phyloP scores from a whole-genome alignment of 441 rosid species.

The Biscutella auriculata region DNA sequence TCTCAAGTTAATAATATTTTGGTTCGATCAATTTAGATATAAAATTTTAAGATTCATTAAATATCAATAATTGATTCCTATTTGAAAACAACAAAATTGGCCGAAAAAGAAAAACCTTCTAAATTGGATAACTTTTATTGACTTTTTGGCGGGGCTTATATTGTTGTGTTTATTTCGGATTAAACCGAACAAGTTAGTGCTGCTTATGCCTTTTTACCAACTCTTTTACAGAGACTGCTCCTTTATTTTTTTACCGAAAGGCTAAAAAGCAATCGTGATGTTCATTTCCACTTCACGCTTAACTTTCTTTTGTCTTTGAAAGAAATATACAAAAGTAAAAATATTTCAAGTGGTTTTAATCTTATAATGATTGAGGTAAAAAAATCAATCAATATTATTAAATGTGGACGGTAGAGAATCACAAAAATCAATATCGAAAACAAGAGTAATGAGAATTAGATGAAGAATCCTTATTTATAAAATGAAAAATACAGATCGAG shows the following conservation, averaged over 20 bases:
- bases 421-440: too few species aligned
- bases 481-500: neutral
- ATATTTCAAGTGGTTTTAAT: neutral
- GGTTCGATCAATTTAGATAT: too few species aligned
- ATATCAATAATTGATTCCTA: too few species aligned
- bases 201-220: neutral
- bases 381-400: too few species aligned
- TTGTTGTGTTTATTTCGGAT: neutral
- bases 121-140: neutral
- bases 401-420: neutral
- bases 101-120: too few species aligned
- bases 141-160: too few species aligned
- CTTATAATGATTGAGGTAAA: neutral
- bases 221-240: neutral
- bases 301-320: neutral
- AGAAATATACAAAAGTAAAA: neutral
- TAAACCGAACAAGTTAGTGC: neutral
- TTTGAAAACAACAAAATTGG: too few species aligned
- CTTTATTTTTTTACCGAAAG: constrained; percentile 11
- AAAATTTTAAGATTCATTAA: too few species aligned
- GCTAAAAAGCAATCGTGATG: neutral
- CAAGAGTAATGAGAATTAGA: neutral
- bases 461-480: neutral
- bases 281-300: constrained; percentile 3
- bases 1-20: too few species aligned